Base-by-base conservation (phyloP, 2,329 filamentous ascomycete species). In the Cytospora leucostoma region DNA sequence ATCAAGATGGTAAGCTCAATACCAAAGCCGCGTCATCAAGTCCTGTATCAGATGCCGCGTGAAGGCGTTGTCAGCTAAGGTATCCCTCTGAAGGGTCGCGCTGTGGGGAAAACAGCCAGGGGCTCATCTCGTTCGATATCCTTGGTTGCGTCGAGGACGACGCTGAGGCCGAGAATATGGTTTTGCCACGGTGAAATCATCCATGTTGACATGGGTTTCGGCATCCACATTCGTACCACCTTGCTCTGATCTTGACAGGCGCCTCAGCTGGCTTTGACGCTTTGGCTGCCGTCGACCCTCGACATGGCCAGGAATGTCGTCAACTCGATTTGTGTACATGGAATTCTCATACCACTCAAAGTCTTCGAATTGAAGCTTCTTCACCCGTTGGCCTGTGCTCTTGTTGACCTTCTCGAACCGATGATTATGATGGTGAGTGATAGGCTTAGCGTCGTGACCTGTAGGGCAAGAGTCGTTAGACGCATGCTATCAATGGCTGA, bases 361-460 rank as follows among this genome's bases (percentile, higher is more conserved):
- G 77, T 99, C 95, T 77, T 92, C 97, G 65, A 98, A 85, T 75
- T 98, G 94, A 65, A 99, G 82, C 77, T 96, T 96, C 71, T 95
- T 87, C 64, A 91, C 88, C 67, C 93, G 89, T 75, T 97, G 93
- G 72, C 84, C 86, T 61, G 90, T 88, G 69, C 89, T 89, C 69
- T 83, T 84, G 71, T 77, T 78, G 56, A 78, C 74, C 70, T 80
- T 83, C 55, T 89, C 86, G 62, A 82, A 68, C 63, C 84, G 83
- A 34, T 66, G 64, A 74, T 85, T 83, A 71, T 83, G 78, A 67
- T 82, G 79, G 68, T 80, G 76, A 7, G 81, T 77, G 3, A 77
- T 70, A 40, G 78, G 74, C 70, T 81, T 81, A 56, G 37, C 50
- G 49, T 87, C 84, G 71, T 80, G 74, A 63, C 78, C 81, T 81